Evolutionary conservation across 2,329 filamentous ascomycete species (phyloP).

Genomic region (Chrysoporthe austroafricana): DNA sequence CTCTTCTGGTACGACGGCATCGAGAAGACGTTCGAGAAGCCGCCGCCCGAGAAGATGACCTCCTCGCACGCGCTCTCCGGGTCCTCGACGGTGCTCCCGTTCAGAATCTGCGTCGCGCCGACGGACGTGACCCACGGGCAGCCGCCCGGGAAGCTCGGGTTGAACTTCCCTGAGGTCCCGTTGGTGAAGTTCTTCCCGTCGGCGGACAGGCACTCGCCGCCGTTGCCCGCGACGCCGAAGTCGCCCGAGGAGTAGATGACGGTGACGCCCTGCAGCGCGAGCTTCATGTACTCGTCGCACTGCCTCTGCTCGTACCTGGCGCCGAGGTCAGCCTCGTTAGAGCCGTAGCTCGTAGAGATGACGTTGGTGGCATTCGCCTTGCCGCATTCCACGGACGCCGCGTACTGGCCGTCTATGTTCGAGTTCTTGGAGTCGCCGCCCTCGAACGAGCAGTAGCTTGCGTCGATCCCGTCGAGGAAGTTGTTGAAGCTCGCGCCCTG

Average conservation of each 20-base stretch:
- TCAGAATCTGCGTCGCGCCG: conserved; percentile 52
- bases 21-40: conserved; percentile 54
- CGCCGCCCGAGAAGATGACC: conserved; percentile 52
- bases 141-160: conserved; percentile 49
- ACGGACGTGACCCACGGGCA: conserved; percentile 57
- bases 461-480: conserved; percentile 47
- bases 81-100: conserved; percentile 40
- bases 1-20: conserved; percentile 51
- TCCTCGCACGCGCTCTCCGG: conserved; percentile 51
- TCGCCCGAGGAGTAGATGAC: conserved; percentile 57
- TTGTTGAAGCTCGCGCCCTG: conserved; percentile 36
- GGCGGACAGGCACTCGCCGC: conserved; percentile 41
- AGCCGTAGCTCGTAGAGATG: conserved; percentile 58
- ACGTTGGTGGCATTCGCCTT: conserved; percentile 52
- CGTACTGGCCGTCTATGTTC: conserved; percentile 41
- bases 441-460: conserved; percentile 48
- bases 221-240: conserved; percentile 49
- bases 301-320: conserved; percentile 54
- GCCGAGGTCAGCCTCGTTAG: conserved; percentile 55
- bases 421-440: conserved; percentile 46
- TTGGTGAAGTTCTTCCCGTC: conserved; percentile 35
- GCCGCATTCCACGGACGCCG: conserved; percentile 49
- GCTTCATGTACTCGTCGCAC: conserved; percentile 61
- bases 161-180: conserved; percentile 47
- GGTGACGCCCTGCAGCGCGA: conserved; percentile 55